Evolutionary conservation across 805 yeast genomes (phyloP), one percentile per base, ranked within the genome.

Genomic region (Saturnispora sekii): DNA sequence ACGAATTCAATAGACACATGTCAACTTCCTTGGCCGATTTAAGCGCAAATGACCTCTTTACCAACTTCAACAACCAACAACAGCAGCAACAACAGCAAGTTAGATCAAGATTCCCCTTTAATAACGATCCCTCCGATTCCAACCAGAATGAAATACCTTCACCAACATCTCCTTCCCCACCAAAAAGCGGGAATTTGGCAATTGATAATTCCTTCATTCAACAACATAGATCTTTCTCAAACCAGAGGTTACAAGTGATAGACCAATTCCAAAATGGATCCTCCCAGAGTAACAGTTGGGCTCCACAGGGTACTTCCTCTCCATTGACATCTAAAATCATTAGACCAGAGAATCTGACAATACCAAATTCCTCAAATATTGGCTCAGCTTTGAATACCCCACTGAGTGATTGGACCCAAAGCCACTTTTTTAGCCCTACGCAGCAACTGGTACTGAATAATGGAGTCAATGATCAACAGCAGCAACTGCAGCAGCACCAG

Each of bases 381-480:
- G 40, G 39, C 17, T 38, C 42, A 9, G 32, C 35, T 15, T 33
- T 44, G 26, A 14, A 41, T 29, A 44, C 46, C 12, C 46, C 46
- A 16, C 34, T 44, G 18, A 34, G 36, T 12, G 53, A 51, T 30
- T 51, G 53, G 53, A 32, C 48, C 12, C 51, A 47, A 28, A 31
- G 43, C 17, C 30, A 35, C 34, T 45, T 49, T 14, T 46, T 49
- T 31, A 38, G 40, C 21, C 31, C 51, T 21, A 40, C 21, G 17
- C 53, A 48, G 17, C 28, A 30, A 11, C 34, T 42, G 16, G 33
- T 43, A 17, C n/a, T 43, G n/a, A 46, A 21, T 11, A 32, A 32
- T 32, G 40, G 41, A 35, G 26, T 29, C 38, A 32, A 21, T 41
- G 41, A 26, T 6, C 46, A 47, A 41, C 48, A 40, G 11, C 36